Evolutionary conservation across 371 early-diverging fungal species (phyloP), one percentile per base, ranked within the genome.

Genomic region (Mycotypha africana): DNA sequence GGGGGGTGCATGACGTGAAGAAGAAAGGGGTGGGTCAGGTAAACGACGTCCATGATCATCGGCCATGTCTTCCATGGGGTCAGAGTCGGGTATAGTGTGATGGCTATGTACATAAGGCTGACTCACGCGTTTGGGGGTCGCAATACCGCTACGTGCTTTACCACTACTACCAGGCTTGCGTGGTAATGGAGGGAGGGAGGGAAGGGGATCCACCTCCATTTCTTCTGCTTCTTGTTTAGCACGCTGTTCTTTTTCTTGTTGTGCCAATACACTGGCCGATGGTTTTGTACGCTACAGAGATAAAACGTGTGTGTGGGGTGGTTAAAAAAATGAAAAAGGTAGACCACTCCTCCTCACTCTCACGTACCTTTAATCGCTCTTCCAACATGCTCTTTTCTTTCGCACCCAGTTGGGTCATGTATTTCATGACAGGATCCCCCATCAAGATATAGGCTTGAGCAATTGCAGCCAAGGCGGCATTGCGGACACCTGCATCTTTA

Each of bases 321-420:
- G 28, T 8, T 28, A 28, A 28, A 28, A 8, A 8, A 8, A 8
- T 28, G 3, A 11, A 24, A 3, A 35, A n/a, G 19, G 4, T 4
- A 4, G 15, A 14, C 34, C 4, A 14, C 15, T 34, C 15, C 4
- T 37, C 21, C 20, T 45, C 22, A 19, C 11, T 15, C 11, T 26
- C 40, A 38, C 35, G 4, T 73, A 68, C 43, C 89, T 85, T 89
- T 31, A 93, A 54, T 37, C 80, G 68, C 54, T 93, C 92, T 51
- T 88, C 81, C 14, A 89, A 49, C 72, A 93, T 78, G 12, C 78
- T 71, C 51, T 79, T 80, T 55, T 92, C 92, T 58, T 88, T 90
- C 31, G 89, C 91, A 2, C 82, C 65, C 4, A 93, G 45, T n/a
- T 77, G 59, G 4, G 85, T 87, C 20, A 91, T 56, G 39, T 82